Conservation (phyloP, 306 rosid species). For the Malus fusca region DNA sequence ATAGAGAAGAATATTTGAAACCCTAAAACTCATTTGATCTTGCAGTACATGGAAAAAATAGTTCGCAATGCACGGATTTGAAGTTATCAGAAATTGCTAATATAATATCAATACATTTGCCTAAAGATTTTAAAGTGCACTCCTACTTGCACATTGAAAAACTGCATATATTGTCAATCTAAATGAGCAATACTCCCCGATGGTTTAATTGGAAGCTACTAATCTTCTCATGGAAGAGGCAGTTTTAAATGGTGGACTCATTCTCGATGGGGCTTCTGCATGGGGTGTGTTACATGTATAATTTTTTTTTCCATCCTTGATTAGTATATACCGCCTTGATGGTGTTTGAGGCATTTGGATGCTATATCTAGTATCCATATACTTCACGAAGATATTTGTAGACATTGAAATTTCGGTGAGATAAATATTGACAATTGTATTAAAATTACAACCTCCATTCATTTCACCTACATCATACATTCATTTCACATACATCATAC, state of each 20-base stretch:
- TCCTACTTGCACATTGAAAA: background rate
- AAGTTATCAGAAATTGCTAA: background rate
- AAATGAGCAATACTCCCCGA: conserved; percentile 44
- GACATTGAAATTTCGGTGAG: no score
- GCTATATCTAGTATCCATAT: background rate
- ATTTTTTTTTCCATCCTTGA: background rate
- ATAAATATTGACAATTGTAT: no score
- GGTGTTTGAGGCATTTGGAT: background rate
- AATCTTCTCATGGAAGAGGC: conserved; percentile 92
- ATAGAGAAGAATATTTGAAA: no score
- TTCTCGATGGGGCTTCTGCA: background rate
- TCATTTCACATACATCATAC: no score
- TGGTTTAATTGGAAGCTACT: conserved; percentile 66
- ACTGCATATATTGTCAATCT: background rate
- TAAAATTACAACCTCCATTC: no score
- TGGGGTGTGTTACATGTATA: background rate
- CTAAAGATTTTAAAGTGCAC: background rate
- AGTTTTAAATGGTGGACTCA: conserved; percentile 45
- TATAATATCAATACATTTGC: background rate
- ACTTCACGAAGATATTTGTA: background rate
- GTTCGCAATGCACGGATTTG: background rate
- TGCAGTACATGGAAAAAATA: no score
- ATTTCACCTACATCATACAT: no score
- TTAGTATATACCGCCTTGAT: background rate
- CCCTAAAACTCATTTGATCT: no score